Evolutionary conservation across 2,329 filamentous ascomycete species (phyloP).

Genomic region (Ceratocystis eucalypticola): DNA sequence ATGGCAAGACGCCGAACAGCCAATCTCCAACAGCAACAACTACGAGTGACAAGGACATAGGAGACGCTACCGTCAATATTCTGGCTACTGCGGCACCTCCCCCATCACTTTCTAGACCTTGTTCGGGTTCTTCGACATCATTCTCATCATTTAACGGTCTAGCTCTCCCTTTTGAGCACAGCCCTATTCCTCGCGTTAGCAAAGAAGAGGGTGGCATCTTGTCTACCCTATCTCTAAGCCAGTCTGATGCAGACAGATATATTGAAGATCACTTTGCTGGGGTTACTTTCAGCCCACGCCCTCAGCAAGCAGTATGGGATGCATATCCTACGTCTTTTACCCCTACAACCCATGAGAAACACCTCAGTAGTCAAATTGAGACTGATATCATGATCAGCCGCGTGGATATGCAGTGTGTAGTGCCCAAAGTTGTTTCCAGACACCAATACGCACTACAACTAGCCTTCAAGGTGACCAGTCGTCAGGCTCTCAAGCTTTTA

Average conservation of each 20-base stretch:
- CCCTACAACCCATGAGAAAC: background rate
- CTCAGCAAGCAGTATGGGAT: background rate
- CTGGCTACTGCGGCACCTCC: too few species aligned
- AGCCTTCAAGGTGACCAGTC: background rate
- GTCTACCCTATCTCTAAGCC: background rate
- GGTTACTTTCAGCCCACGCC: background rate
- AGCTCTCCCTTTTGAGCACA: background rate
- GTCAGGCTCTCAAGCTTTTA: background rate
- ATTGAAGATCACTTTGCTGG: background rate
- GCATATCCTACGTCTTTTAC: background rate
- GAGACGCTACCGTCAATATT: background rate
- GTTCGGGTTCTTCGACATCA: too few species aligned
- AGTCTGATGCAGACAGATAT: background rate
- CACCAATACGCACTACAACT: background rate
- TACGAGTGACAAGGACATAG: background rate
- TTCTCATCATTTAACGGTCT: background rate
- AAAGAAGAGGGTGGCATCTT: background rate
- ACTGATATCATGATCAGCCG: background rate
- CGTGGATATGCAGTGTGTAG: background rate
- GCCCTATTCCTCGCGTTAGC: background rate
- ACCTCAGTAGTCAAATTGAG: background rate
- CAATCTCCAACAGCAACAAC: background rate
- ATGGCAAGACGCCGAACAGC: background rate
- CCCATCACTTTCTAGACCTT: too few species aligned
- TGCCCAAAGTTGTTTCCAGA: background rate